phyloP scores from a whole-genome alignment of 75 land plant species.

The Pinus tabuliformis region DNA sequence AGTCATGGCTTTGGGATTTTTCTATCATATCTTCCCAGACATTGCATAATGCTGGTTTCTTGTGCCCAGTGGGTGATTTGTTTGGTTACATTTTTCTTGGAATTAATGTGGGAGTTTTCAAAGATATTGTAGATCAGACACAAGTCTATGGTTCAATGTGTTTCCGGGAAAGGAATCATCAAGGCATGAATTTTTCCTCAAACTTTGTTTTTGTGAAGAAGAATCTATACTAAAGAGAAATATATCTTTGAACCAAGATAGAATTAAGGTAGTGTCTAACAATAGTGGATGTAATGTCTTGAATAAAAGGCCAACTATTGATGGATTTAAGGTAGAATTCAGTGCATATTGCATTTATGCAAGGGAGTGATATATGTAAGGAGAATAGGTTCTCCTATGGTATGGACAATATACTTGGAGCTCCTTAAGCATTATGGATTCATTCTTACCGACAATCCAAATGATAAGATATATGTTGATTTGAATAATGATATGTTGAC shows the following conservation, averaged over 20 bases:
- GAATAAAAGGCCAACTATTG: conserved; percentile 65
- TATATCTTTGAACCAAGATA: neutral
- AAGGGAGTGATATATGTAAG: neutral
- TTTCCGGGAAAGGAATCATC: neutral
- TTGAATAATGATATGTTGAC: no score
- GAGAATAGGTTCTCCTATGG: no score
- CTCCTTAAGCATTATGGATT: no score
- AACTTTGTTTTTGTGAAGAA: neutral
- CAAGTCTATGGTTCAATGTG: neutral
- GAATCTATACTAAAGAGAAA: neutral
- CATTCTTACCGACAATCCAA: no score
- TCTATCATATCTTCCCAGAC: conserved; percentile 84
- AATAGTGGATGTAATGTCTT: conserved; percentile 2
- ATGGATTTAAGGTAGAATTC: conserved; percentile 52
- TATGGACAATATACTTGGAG: no score
- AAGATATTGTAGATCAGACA: neutral
- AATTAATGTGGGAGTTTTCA: neutral
- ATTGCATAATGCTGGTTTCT: conserved; percentile 84
- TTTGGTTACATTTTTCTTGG: conserved; percentile 85
- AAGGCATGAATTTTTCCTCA: neutral
- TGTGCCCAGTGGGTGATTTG: conserved; percentile 95
- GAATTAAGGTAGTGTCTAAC: neutral
- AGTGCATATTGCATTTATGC: conserved; percentile 90
- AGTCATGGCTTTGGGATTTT: conserved; percentile 93
- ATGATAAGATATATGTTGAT: no score